A percentile compares a stretch with the other conserved stretches of the same genome.
Evolutionary conservation across 176 grass and related monocot genomes (phyloP).

Genomic region (Eremochloa ophiuroides): DNA sequence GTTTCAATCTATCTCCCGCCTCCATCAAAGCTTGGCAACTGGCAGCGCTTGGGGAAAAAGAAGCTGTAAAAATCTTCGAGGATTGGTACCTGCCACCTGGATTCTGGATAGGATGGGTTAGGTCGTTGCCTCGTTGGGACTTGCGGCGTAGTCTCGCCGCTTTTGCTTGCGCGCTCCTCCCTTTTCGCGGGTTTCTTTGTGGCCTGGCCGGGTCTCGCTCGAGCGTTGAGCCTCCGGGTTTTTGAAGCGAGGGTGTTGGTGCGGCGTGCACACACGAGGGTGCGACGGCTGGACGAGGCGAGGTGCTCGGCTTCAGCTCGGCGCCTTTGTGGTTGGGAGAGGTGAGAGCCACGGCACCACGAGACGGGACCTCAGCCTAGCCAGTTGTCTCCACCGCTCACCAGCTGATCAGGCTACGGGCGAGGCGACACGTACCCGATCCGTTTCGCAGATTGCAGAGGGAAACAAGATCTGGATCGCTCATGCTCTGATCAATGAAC

Average conservation of each 20-base stretch:
- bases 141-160: not conserved
- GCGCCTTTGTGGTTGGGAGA: not conserved
- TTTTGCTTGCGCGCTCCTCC: not conserved
- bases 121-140: no score
- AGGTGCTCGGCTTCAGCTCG: not conserved
- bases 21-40: not conserved
- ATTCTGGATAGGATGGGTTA: not conserved
- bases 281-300: not conserved
- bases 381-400: not conserved
- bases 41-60: not conserved
- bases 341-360: no score
- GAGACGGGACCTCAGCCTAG: not conserved
- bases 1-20: not conserved
- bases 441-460: not conserved
- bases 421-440: not conserved
- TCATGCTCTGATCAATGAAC: not conserved
- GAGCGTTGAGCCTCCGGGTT: not conserved
- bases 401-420: not conserved
- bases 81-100: slow-evolving; percentile 2
- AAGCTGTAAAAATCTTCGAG: not conserved
- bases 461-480: not conserved
- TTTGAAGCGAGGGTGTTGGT: not conserved
- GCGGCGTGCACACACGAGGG: not conserved
- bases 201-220: not conserved
- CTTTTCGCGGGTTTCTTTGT: not conserved